Evolutionary conservation across 345 rosid genomes (phyloP), one percentile per base, ranked within the genome.

Genomic region (Salix exigua): DNA sequence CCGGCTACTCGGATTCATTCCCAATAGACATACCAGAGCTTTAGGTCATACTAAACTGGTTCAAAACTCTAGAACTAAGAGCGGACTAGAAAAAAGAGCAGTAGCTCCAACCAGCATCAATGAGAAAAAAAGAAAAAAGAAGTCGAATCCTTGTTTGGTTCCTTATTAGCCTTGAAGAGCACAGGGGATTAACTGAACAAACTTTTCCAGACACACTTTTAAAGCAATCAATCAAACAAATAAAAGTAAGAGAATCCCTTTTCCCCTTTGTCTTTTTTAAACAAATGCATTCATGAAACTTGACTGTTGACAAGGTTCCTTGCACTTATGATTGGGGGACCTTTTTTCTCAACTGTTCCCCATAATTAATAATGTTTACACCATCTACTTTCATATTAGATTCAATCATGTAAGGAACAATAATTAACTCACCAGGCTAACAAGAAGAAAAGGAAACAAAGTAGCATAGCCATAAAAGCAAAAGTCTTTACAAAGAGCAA

Each of bases 161-260:
- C 64, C 64, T 26, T 19, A 19, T 14, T 40, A 21, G 25, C 37
- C 14, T 3, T 33, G 66, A 75, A 80, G 75, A 72, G 53, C 73
- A 60, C 25, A 50, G 31, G 19, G 61, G 28, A 75, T 40, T 44
- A 74, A 19, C 33, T 18, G 60, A 58, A 5, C 17, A 1, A 33
- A 37, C 28, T 68, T 80, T 53, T 70, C 58, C 73, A 76, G 73
- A 81, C 67, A 72, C 78, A 78, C 81, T 72, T 87, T 71, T 83
- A 21, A 37, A 75, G n/a, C 60, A 71, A 42, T 71, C 61, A 71
- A 67, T 40, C 67, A 64, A 72, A 50, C 58, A 79, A 79, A 76
- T 40, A 72, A 75, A 71, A 70, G 58, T 25, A 70, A 69, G 50
- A 66, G 25, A 11, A 66, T 25, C 37, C 26, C 42, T 53, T 31